Evolutionary conservation across 495 filamentous ascomycete genomes (phyloP).

Genomic region (Hypoxylon cercidicola): DNA sequence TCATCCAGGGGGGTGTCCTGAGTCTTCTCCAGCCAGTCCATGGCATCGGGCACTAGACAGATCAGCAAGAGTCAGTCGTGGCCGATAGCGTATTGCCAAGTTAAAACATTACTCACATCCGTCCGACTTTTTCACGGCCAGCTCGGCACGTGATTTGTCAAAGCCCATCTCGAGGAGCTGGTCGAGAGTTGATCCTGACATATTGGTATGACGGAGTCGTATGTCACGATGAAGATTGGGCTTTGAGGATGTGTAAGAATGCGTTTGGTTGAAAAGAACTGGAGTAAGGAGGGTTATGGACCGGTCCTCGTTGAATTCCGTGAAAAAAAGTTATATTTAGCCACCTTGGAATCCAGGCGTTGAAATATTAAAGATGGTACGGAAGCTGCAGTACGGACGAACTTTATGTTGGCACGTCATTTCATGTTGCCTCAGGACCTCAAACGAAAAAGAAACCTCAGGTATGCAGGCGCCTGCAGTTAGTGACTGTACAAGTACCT

Average conservation of each 20-base stretch:
- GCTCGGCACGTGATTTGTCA: constrained; percentile 77
- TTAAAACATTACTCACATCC: constrained; percentile 65
- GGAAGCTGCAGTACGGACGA: not conserved
- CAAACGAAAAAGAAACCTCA: not conserved
- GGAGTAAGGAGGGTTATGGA: not conserved
- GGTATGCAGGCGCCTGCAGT: not conserved
- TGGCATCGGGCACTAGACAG: constrained; percentile 79
- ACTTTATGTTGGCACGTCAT: constrained; percentile 42
- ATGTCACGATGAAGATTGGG: constrained; percentile 23
- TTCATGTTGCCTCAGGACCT: constrained; percentile 37
- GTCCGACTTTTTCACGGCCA: constrained; percentile 83
- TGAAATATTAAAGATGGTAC: not conserved
- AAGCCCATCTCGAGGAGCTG: constrained; percentile 96
- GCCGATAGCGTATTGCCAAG: constrained; percentile 9
- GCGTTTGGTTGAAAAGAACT: constrained; percentile 31
- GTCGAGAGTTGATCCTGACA: constrained; percentile 77
- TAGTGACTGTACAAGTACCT: not conserved
- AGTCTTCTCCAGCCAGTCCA: constrained; percentile 94
- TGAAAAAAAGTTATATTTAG: not conserved
- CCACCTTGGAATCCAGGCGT: not conserved
- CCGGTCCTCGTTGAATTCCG: not conserved
- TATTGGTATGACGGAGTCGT: constrained; percentile 52
- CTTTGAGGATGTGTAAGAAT: constrained; percentile 33
- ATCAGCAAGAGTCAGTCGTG: constrained; percentile 31
- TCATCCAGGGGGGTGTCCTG: constrained; percentile 56